A percentile compares a stretch with the other conserved stretches of the same genome.
phyloP scores from a whole-genome alignment of 768 basidiomycete genomes.

The Pleurotus cornucopiae region DNA sequence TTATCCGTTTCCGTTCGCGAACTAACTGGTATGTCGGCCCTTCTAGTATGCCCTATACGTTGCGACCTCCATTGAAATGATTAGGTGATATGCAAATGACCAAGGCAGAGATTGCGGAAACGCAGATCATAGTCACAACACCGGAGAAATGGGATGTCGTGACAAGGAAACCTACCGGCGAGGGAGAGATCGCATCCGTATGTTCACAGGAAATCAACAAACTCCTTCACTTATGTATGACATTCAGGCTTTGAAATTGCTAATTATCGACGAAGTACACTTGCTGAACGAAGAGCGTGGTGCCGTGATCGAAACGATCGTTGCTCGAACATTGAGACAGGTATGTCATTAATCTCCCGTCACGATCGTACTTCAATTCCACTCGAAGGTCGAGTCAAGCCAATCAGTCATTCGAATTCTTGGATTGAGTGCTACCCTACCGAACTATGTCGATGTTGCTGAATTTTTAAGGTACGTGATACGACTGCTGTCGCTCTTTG shows the following conservation, averaged over 20 bases:
- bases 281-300: constrained; percentile 96
- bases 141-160: constrained; percentile 99
- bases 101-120: constrained; percentile 87
- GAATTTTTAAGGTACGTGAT: constrained; percentile 77
- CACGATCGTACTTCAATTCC: background rate
- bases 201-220: constrained; percentile 18
- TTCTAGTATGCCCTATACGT: background rate
- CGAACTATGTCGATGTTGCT: constrained; percentile 95
- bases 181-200: constrained; percentile 94
- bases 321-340: constrained; percentile 91
- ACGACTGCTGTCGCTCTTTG: background rate
- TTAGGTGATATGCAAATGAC: constrained; percentile 95
- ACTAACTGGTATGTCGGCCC: constrained; percentile 62
- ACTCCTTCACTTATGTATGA: background rate
- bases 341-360: constrained; percentile 27
- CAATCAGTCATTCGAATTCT: constrained; percentile 96
- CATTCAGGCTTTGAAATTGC: constrained; percentile 77
- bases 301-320: constrained; percentile 96
- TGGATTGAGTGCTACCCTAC: constrained; percentile 92
- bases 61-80: background rate
- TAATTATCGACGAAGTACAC: constrained; percentile 98
- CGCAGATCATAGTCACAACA: constrained; percentile 97
- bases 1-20: constrained; percentile 83
- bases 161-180: constrained; percentile 93
- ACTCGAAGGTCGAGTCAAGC: constrained; percentile 81